Base-by-base conservation (phyloP, 176 grass and related monocot genomes). In the Oryza longistaminata region DNA sequence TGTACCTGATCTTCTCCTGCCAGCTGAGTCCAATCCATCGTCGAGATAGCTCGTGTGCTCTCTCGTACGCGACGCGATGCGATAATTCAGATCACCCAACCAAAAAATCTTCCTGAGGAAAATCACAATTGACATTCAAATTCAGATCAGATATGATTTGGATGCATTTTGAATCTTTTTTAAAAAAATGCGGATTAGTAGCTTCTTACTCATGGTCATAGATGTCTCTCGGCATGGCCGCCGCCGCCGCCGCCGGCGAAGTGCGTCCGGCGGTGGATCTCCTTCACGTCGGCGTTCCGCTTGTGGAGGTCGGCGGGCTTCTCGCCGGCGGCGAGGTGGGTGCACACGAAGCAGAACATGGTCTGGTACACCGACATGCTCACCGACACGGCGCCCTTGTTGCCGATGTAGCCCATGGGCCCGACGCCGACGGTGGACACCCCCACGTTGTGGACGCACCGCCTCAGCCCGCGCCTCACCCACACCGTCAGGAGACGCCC, bases 351-450 rank as follows among this genome's bases (percentile, higher is more conserved):
- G 83, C 93, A 99, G 85, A 99, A 94, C 86, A 92, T 81, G 43
- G 96, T 99, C 87, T 99, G 96, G 81, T 99, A 89, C 25, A 99
- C 74, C 15, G 96, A 99, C 93, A 96, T 96, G 91, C 93, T 99
- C 61, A 93, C 93, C 2, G 96, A 94, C 82, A 99, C 87, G 1
- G 96, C 86, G 0, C 96, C 96, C 86, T 96, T 98, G 90, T 96
- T 98, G 73, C 96, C 96, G 58, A 98, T 98, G 86, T 96, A 98
- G 9, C 96, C 96, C 96, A 98, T 98, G 87, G 91, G 91, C 55
- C 96, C 96, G 37, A 97, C 95, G 66, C 95, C 95, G 52, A 97
- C 92, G 33, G 95, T 91, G 67, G 95, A 93, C 48, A 97, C 92
- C 91, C 91, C 95, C 75, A 97, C 55, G 86, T 93, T 97, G 60